phyloP scores from a whole-genome alignment of 2,329 filamentous ascomycete species.

The Penicillium thymicola region DNA sequence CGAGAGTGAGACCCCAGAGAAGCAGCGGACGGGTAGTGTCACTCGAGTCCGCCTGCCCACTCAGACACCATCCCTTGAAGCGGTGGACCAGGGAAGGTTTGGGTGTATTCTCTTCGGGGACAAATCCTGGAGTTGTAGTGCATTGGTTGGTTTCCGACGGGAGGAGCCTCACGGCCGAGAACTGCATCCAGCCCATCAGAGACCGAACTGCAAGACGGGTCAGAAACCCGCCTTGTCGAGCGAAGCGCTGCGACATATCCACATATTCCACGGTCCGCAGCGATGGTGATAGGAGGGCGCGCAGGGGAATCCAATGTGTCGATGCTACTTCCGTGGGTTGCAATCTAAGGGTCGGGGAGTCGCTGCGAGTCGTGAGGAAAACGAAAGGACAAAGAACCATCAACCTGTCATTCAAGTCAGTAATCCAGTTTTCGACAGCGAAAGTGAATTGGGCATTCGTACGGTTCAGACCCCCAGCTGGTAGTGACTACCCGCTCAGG shows the following conservation, averaged over 20 bases:
- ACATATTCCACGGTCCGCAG: conserved; percentile 62
- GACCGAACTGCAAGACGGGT: conserved; percentile 54
- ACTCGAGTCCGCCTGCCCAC: conserved; percentile 27
- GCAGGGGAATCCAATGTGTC: conserved; percentile 66
- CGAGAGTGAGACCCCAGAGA: conserved; percentile 67
- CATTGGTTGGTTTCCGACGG: conserved; percentile 62
- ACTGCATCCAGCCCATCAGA: conserved; percentile 64
- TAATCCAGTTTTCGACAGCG: neutral
- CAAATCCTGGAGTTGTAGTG: conserved; percentile 51
- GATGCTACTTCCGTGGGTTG: conserved; percentile 67
- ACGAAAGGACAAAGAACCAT: conserved; percentile 70
- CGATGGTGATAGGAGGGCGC: conserved; percentile 57
- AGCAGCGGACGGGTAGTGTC: conserved; percentile 51
- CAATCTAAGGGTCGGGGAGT: conserved; percentile 57
- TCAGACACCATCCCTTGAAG: conserved; percentile 28
- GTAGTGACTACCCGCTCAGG: conserved; percentile 65
- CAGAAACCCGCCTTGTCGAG: conserved; percentile 54
- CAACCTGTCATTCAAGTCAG: conserved; percentile 43
- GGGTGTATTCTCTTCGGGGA: conserved; percentile 34
- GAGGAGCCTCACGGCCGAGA: conserved; percentile 61
- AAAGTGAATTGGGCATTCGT: conserved; percentile 1
- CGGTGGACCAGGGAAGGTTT: conserved; percentile 24
- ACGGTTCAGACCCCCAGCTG: conserved; percentile 64
- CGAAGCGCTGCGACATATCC: conserved; percentile 61
- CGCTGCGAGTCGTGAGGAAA: conserved; percentile 58